phyloP scores from a whole-genome alignment of 495 filamentous ascomycete genomes.

The Hypoxylon rickii region DNA sequence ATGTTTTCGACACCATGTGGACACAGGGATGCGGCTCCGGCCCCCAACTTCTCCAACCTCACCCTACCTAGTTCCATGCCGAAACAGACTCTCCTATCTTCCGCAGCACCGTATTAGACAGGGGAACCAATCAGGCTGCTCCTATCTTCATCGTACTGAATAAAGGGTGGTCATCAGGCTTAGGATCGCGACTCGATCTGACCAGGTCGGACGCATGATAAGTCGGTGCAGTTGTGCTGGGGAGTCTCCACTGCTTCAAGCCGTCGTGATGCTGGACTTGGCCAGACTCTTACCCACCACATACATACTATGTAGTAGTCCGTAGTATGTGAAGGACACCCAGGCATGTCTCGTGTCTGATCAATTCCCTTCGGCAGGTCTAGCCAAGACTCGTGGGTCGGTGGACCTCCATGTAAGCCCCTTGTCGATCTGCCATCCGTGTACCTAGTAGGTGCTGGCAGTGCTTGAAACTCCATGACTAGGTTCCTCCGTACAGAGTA shows the following conservation, averaged over 20 bases:
- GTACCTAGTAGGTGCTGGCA: no score
- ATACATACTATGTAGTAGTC: no score
- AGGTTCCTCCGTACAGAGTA: no score
- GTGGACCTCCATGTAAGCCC: constrained; percentile 23
- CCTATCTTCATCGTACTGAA: constrained; percentile 12
- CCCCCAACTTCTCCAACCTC: constrained; percentile 31
- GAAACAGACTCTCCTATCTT: constrained; percentile 34
- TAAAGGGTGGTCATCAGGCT: constrained; percentile 16
- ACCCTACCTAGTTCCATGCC: not conserved
- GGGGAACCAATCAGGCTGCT: constrained; percentile 1
- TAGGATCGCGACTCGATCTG: no score
- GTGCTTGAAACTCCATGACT: no score
- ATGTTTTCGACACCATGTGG: constrained; percentile 25
- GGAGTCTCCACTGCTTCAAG: constrained; percentile 2
- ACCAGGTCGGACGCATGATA: no score
- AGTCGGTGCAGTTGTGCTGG: not conserved
- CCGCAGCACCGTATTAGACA: constrained; percentile 16
- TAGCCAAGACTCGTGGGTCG: constrained; percentile 30
- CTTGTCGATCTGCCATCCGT: no score
- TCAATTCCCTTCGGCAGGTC: constrained; percentile 6
- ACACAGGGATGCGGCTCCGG: constrained; percentile 19
- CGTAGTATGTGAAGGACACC: no score
- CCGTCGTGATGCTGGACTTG: constrained; percentile 14
- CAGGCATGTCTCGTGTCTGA: not conserved
- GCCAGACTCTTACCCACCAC: no score